These are phyloP conservation scores for Diplocarpon mali DNA, from an alignment of 2,329 filamentous ascomycete genomes.

Conservation along the genomic window DNA sequence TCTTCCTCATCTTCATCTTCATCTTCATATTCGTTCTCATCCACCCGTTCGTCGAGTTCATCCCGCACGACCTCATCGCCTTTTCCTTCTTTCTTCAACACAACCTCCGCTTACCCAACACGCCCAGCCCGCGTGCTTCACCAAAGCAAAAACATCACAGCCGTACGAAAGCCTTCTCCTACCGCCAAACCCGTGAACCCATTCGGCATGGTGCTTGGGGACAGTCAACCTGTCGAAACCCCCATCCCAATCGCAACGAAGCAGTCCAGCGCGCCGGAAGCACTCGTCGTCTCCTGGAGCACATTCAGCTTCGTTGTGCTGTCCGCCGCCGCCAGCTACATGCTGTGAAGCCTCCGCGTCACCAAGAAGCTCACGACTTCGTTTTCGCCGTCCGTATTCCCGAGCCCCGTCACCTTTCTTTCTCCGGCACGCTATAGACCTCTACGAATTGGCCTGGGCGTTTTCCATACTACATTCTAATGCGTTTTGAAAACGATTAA, in stretches of 20 bases:
- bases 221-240: background rate
- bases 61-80: conserved; percentile 4
- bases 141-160: conserved; percentile 15
- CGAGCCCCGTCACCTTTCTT: conserved; percentile 4
- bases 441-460: conserved; percentile 7
- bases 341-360: conserved; percentile 12
- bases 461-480: conserved; percentile 16
- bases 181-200: background rate
- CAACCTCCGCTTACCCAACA: conserved; percentile 8
- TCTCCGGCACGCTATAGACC: background rate
- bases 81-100: conserved; percentile 10
- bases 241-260: conserved; percentile 10
- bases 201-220: background rate
- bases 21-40: conserved; percentile 13
- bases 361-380: background rate
- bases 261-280: conserved; percentile 14
- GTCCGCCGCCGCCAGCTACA: conserved; percentile 15
- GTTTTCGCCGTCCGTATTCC: conserved; percentile 1
- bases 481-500: conserved; percentile 25
- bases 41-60: conserved; percentile 7
- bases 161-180: background rate
- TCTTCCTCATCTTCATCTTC: conserved; percentile 7
- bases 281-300: conserved; percentile 10
- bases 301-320: conserved; percentile 13
- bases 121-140: conserved; percentile 20